Conservation (phyloP, 2,329 filamentous ascomycete species). For the Talaromyces rugulosus region DNA sequence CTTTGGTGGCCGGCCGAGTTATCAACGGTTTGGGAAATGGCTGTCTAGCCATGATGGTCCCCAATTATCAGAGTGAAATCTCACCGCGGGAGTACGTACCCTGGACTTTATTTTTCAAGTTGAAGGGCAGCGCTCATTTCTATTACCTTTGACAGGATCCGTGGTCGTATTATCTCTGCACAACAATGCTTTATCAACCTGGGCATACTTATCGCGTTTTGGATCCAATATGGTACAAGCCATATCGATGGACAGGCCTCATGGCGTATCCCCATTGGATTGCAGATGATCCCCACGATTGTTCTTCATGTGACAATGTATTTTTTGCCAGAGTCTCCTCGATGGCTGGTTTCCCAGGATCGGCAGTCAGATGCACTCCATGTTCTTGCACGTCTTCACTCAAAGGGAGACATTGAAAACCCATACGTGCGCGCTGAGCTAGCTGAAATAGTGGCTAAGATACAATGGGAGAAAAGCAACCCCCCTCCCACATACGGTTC, state of each 20-base stretch:
- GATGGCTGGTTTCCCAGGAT: conserved; percentile 11
- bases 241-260: conserved; percentile 17
- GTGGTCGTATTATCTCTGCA: conserved; percentile 20
- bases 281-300: conserved; percentile 43
- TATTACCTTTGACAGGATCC: conserved; percentile 13
- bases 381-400: conserved; percentile 7
- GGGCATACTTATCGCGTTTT: conserved; percentile 9
- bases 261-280: conserved; percentile 40
- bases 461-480: conserved; percentile 14
- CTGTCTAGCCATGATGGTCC: conserved; percentile 22
- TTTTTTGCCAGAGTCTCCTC: conserved; percentile 10
- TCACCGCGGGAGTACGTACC: conserved; percentile 15
- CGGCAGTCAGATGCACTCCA: conserved; percentile 14
- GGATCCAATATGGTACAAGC: conserved; percentile 13
- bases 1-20: conserved; percentile 28
- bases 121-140: not conserved
- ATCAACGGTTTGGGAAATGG: conserved; percentile 27
- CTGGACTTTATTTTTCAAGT: too few species aligned
- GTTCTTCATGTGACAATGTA: conserved; percentile 32
- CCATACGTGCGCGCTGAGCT: conserved; percentile 15
- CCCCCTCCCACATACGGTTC: conserved; percentile 15
- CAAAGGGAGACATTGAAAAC: conserved; percentile 19
- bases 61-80: conserved; percentile 18
- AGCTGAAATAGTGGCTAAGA: conserved; percentile 11
- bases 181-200: conserved; percentile 24